Base-by-base conservation (phyloP, 805 yeast species). In the Candida oleophila region DNA sequence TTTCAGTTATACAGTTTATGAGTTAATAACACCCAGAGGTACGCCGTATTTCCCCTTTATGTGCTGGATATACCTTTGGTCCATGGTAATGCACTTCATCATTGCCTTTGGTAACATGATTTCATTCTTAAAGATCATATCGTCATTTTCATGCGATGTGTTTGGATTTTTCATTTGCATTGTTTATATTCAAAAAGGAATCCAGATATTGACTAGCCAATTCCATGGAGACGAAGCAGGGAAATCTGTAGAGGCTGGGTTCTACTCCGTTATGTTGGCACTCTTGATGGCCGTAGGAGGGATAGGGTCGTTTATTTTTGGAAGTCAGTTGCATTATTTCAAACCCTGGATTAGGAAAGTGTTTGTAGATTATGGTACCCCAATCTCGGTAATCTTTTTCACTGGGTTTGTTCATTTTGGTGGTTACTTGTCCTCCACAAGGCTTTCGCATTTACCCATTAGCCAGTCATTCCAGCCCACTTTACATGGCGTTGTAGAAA, bases 21-120 rank as follows among this genome's bases (percentile, higher is more conserved):
- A 85, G 49, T 74, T 88, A 42, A 76, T 88, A 33, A 66, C 61
- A 19, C 83, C 87, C 0, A 60, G 76, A 49, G 76, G 74, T 7
- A 69, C 77, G 0, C 75, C 77, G 7, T 90, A 79, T 61, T 90
- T 92, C 66, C 89, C 91, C 15, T 92, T 92, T 63, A 91, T 94
- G 96, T 85, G 92, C 61, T 94, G 98, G 98, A 73, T 92, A 28
- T 88, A 90, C 57, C 72, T 94, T 4, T 92, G 99, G 99, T 77
- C 89, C 3, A 85, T 86, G 88, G 74, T 83, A 11, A 76, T 88
- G 68, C 98, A 94, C 66, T 69, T 88, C 21, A 48, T 82, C 1
- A 71, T 92, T 34, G 91, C 97, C 0, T 50, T 85, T 2, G 66
- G 78, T 44, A 92, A 92, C 62, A 69, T 80, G 51, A 87, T 88